phyloP scores from a whole-genome alignment of 345 rosid genomes.

The Iberis pinnata region DNA sequence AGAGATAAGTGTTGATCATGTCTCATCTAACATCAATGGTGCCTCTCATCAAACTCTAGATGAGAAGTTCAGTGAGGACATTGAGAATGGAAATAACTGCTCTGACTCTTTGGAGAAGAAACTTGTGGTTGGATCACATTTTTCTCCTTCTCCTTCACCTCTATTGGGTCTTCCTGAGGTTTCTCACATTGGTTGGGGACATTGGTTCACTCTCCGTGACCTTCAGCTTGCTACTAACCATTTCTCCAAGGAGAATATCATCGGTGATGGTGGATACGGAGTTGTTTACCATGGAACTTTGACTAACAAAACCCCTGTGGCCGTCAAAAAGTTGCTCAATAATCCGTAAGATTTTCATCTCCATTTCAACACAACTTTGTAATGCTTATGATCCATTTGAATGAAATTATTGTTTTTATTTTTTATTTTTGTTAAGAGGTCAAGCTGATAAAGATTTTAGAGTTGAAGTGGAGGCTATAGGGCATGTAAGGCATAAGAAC shows the following conservation, averaged over 20 bases:
- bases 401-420: not conserved
- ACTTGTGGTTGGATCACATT: conserved; percentile 39
- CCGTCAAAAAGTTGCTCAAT: conserved; percentile 91
- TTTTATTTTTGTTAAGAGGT: conserved; percentile 54
- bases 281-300: conserved; percentile 77
- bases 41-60: conserved; percentile 30
- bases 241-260: conserved; percentile 72
- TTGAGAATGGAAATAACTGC: conserved; percentile 57
- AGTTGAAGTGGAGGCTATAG: conserved; percentile 96
- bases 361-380: not conserved
- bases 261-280: conserved; percentile 98
- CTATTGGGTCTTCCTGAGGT: conserved; percentile 76
- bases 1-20: conserved; percentile 78
- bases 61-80: conserved; percentile 50
- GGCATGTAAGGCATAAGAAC: conserved; percentile 92
- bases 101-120: conserved; percentile 55
- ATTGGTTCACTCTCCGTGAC: conserved; percentile 95
- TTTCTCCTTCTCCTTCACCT: conserved; percentile 68
- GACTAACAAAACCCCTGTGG: conserved; percentile 67
- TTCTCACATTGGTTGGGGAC: conserved; percentile 96
- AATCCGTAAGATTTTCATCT: conserved; percentile 48
- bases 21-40: conserved; percentile 51
- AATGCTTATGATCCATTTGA: conserved; percentile 16
- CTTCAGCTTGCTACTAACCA: conserved; percentile 67
- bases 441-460: conserved; percentile 96